phyloP scores from a whole-genome alignment of 768 basidiomycete genomes.

The Favolaschia claudopus region DNA sequence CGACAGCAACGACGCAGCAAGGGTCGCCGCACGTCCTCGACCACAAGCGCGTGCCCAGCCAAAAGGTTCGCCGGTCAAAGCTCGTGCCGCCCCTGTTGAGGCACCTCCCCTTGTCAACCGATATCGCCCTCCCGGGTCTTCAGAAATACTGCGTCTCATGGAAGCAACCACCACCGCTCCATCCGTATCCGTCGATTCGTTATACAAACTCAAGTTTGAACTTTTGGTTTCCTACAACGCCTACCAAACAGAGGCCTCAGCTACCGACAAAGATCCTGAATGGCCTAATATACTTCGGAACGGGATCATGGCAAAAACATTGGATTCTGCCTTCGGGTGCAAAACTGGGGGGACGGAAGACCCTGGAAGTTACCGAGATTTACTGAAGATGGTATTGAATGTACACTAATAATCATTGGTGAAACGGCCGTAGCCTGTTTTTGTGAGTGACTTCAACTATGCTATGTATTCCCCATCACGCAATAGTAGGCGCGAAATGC shows the following conservation, averaged over 20 bases:
- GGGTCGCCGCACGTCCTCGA: constrained; percentile 22
- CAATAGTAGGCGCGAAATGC: too few species aligned
- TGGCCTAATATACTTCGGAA: constrained; percentile 37
- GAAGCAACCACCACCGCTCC: constrained; percentile 12
- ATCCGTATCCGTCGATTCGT: constrained; percentile 19
- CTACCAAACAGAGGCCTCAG: constrained; percentile 36
- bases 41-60: constrained; percentile 44
- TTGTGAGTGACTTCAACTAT: too few species aligned
- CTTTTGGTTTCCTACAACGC: constrained; percentile 43
- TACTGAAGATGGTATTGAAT: constrained; percentile 28
- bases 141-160: constrained; percentile 38
- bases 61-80: constrained; percentile 30
- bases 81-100: constrained; percentile 27
- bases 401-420: too few species aligned
- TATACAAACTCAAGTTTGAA: constrained; percentile 38
- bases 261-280: constrained; percentile 35
- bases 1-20: constrained; percentile 26
- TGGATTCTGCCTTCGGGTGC: constrained; percentile 37
- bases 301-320: constrained; percentile 33
- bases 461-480: too few species aligned
- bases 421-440: too few species aligned
- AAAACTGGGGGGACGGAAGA: constrained; percentile 14
- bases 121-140: constrained; percentile 28
- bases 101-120: constrained; percentile 36
- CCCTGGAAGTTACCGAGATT: constrained; percentile 27